phyloP scores from a whole-genome alignment of 306 rosid genomes.

The Comarum palustre region DNA sequence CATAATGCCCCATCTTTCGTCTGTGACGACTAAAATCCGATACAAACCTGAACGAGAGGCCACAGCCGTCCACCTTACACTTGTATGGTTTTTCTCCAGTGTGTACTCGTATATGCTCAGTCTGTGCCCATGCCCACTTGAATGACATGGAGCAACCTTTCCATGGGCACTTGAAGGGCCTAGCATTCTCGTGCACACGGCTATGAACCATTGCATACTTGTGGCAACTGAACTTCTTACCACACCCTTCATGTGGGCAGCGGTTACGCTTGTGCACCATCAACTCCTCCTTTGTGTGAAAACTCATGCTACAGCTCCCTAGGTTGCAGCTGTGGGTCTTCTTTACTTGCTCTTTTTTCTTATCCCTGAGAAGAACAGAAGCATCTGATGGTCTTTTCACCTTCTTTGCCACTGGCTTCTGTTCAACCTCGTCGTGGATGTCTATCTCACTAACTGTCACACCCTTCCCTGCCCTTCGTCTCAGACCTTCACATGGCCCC shows the following conservation, averaged over 20 bases:
- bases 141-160: slow-evolving; percentile 94
- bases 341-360: slow-evolving; percentile 41
- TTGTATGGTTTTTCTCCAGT: slow-evolving; percentile 92
- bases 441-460: slow-evolving; percentile 27
- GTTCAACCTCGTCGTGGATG: slow-evolving; percentile 26
- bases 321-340: slow-evolving; percentile 63
- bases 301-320: slow-evolving; percentile 84
- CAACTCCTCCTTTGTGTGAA: slow-evolving; percentile 61
- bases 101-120: slow-evolving; percentile 94
- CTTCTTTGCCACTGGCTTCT: slow-evolving; percentile 46
- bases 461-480: slow-evolving; percentile 64
- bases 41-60: slow-evolving; percentile 87
- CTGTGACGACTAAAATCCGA: slow-evolving; percentile 95
- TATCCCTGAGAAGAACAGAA: slow-evolving; percentile 32
- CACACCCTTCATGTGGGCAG: slow-evolving; percentile 88
- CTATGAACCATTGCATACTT: slow-evolving; percentile 77
- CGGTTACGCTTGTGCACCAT: slow-evolving; percentile 69
- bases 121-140: slow-evolving; percentile 99
- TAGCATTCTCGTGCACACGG: slow-evolving; percentile 80
- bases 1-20: slow-evolving; percentile 85
- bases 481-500: slow-evolving; percentile 93
- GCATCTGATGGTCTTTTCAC: slow-evolving; percentile 37
- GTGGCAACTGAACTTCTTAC: slow-evolving; percentile 91
- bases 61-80: slow-evolving; percentile 83
- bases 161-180: slow-evolving; percentile 99